Percentiles rank a stretch among this genome's conserved stretches.
These are phyloP conservation scores for Boletus smithii DNA, from an alignment of 1,284 basidiomycete species.

Conservation along the genomic window DNA sequence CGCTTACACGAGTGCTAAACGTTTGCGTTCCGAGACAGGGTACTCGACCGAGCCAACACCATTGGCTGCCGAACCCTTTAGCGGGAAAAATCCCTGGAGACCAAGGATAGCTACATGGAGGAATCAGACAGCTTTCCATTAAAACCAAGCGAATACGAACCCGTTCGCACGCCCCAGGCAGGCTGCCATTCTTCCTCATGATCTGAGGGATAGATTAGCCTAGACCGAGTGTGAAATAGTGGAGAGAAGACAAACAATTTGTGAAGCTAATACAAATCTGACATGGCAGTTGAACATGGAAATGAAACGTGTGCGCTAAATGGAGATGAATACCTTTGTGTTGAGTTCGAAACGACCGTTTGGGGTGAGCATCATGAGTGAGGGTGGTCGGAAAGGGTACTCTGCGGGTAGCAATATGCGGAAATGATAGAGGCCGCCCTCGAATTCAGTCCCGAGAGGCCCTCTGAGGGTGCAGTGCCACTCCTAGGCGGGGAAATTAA, in stretches of 20 bases:
- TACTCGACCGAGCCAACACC: slow-evolving; percentile 89
- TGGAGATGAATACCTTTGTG: slow-evolving; percentile 75
- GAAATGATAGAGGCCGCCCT: slow-evolving; percentile 90
- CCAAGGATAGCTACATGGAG: slow-evolving; percentile 73
- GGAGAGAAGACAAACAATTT: slow-evolving; percentile 57
- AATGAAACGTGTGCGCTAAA: slow-evolving; percentile 13
- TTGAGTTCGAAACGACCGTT: slow-evolving; percentile 94
- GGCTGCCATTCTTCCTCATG: slow-evolving; percentile 94
- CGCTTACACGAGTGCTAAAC: slow-evolving; percentile 75
- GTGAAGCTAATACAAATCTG: slow-evolving; percentile 94
- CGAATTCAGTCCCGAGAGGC: slow-evolving; percentile 82
- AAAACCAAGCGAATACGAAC: slow-evolving; percentile 39
- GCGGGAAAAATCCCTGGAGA: slow-evolving; percentile 86
- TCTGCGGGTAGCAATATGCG: slow-evolving; percentile 88
- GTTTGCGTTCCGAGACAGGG: slow-evolving; percentile 72
- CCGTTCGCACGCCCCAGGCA: slow-evolving; percentile 95
- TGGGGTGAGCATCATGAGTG: slow-evolving; percentile 92
- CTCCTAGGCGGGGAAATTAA: slow-evolving; percentile 54
- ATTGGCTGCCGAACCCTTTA: slow-evolving; percentile 85
- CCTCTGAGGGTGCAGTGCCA: slow-evolving; percentile 98
- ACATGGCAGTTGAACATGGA: slow-evolving; percentile 11
- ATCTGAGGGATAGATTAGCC: slow-evolving; percentile 44
- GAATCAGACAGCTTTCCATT: slow-evolving; percentile 13
- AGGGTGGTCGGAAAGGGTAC: slow-evolving; percentile 93
- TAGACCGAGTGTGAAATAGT: slow-evolving; percentile 22